A percentile compares a stretch with the other conserved stretches of the same genome.
Evolutionary conservation across 2,329 filamentous ascomycete species (phyloP).

Genomic region (Fusarium secorum): DNA sequence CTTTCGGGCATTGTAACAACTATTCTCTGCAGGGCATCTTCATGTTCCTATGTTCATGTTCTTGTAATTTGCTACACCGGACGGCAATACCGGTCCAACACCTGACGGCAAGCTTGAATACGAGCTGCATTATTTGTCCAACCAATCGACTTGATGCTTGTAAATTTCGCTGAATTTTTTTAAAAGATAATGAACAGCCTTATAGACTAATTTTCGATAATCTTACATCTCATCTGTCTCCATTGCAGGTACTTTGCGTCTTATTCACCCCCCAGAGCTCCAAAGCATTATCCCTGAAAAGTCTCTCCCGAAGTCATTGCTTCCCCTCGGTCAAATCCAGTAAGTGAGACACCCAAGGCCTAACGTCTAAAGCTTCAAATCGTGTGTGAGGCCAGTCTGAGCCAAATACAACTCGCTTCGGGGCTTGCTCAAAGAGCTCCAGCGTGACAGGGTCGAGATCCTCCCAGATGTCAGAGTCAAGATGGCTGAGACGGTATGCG

Average conservation of each 20-base stretch:
- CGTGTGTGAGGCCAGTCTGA: background rate
- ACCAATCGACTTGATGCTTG: background rate
- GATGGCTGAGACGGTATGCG: background rate
- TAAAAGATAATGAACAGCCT: background rate
- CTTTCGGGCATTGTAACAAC: background rate
- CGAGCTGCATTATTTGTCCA: background rate
- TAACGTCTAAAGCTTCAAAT: background rate
- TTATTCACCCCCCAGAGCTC: background rate
- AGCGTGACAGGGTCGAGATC: background rate
- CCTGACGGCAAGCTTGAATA: rapidly evolving
- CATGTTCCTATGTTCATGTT: too few species aligned
- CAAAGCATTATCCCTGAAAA: background rate
- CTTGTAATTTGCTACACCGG: too few species aligned
- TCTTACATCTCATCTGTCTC: background rate
- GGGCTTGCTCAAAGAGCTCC: background rate
- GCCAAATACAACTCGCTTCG: background rate
- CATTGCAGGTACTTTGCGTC: too few species aligned
- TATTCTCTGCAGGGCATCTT: background rate
- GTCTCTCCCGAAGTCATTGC: background rate
- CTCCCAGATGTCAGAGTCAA: background rate
- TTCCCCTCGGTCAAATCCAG: background rate
- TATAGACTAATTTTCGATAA: background rate
- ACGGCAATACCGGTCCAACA: too few species aligned
- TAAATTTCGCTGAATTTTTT: background rate
- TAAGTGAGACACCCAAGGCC: background rate